Percentiles rank a stretch among this genome's conserved stretches.
These are phyloP conservation scores for Myriangium duriaei DNA, from an alignment of 2,329 filamentous ascomycete species.

Conservation along the genomic window DNA sequence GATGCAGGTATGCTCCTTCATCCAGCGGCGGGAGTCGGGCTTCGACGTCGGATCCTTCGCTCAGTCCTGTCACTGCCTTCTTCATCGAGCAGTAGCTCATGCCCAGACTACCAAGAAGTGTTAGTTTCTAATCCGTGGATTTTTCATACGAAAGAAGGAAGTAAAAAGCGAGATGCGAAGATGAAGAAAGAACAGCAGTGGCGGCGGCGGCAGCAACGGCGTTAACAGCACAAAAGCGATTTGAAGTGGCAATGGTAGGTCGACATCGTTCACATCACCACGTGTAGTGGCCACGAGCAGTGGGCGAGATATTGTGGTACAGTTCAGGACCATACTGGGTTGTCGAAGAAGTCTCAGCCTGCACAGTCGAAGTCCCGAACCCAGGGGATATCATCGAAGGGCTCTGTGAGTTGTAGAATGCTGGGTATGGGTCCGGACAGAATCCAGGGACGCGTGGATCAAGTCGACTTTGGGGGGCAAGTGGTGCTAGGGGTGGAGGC, in stretches of 20 bases:
- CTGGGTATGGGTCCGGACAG: neutral
- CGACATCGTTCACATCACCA: no score
- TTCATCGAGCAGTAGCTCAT: no score
- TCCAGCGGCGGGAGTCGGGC: constrained; percentile 8
- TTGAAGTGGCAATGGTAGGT: no score
- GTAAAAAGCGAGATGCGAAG: constrained; percentile 5
- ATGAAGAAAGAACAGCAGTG: neutral
- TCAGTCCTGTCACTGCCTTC: no score
- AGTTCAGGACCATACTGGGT: neutral
- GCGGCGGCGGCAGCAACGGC: neutral
- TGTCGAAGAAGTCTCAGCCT: no score
- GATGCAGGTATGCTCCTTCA: constrained; percentile 9
- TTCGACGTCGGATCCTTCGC: constrained; percentile 6
- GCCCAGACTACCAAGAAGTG: no score
- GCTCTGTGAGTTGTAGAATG: neutral
- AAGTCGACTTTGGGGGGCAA: neutral
- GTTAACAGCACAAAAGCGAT: no score
- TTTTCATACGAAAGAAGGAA: constrained; percentile 1
- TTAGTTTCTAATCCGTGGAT: neutral
- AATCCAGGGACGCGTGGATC: neutral
- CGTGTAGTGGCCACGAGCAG: neutral
- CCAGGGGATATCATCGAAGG: neutral
- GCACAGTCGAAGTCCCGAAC: no score
- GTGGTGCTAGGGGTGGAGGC: neutral
- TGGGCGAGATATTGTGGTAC: neutral